A percentile compares a stretch with the other conserved stretches of the same genome.
phyloP scores from a whole-genome alignment of 345 rosid species.

The Salix exigua region DNA sequence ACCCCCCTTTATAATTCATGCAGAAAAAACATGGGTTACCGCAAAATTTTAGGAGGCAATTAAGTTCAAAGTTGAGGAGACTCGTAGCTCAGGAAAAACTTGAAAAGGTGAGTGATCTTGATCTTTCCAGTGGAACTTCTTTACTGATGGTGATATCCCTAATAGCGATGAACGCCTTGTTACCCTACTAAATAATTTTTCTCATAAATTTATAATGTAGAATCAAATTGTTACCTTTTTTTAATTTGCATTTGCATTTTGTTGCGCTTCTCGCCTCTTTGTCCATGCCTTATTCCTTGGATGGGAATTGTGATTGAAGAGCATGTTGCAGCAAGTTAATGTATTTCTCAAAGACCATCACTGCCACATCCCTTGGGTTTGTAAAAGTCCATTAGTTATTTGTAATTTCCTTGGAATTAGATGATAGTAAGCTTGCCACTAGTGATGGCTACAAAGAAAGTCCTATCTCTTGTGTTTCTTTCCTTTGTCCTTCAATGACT shows the following conservation, averaged over 20 bases:
- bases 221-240: neutral
- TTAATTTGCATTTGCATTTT: neutral
- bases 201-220: neutral
- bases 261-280: neutral
- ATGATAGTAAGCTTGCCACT: neutral
- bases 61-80: conserved; percentile 73
- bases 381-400: neutral
- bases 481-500: neutral
- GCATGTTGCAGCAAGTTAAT: neutral
- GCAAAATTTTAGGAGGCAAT: conserved; percentile 62
- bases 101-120: conserved; percentile 51
- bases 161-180: neutral
- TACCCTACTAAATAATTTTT: neutral
- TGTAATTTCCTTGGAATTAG: neutral
- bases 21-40: conserved; percentile 76
- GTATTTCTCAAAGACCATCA: neutral
- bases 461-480: neutral
- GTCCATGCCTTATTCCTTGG: neutral
- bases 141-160: neutral
- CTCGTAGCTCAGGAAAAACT: conserved; percentile 74
- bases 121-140: neutral
- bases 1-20: conserved; percentile 27
- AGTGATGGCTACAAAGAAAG: neutral
- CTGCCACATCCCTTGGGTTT: neutral
- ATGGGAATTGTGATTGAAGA: neutral